Evolutionary conservation across 2,329 filamentous ascomycete genomes (phyloP), one percentile per base, ranked within the genome.

Genomic region (Seiridium cupressi): DNA sequence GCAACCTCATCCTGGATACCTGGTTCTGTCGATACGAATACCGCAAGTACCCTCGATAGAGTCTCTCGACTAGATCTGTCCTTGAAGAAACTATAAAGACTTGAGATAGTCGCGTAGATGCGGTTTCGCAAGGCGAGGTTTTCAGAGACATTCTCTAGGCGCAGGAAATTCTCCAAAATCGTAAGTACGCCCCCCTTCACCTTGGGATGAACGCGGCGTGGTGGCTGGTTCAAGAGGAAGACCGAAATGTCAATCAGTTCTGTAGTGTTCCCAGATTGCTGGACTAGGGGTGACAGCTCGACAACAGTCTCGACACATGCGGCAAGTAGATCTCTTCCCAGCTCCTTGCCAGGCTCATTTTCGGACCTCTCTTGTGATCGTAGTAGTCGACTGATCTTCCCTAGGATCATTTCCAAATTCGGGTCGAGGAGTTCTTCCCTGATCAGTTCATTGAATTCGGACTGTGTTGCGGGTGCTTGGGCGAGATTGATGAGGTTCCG

Each of bases 51-150:
- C 49, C 87, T 82, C 13, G 90, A 90, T 35, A 98, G 77, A 0
- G 91, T 82, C 63, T 88, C 81, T 58, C 95, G 85, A 69, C 92
- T 96, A 48, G 85, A 78, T 48, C 88, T 84, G 72, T 98, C 93
- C 67, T 88, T 91, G 78, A 98, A 94, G 72, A 93, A 97, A 58
- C 92, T 91, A 71, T 97, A 98, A 40, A 98, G 83, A 0, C 91
- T 88, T 3, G 91, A 89, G 8, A 95, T 76, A 0, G 91, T 91
- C 51, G 86, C 80, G 71, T 90, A 96, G 0, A 96, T 85, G 42
- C 84, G 81, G 49, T 82, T 77, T 54, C 85, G 85, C 13, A 94
- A 76, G 32, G 82, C 80, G 5, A 75, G 68, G 54, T 90, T 81
- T 61, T 83, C 80, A 53, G 82, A 75, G 8, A 83, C 75, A 60